These are phyloP conservation scores for Neurospora sp. DNA, from an alignment of 495 filamentous ascomycete species.

Conservation along the genomic window DNA sequence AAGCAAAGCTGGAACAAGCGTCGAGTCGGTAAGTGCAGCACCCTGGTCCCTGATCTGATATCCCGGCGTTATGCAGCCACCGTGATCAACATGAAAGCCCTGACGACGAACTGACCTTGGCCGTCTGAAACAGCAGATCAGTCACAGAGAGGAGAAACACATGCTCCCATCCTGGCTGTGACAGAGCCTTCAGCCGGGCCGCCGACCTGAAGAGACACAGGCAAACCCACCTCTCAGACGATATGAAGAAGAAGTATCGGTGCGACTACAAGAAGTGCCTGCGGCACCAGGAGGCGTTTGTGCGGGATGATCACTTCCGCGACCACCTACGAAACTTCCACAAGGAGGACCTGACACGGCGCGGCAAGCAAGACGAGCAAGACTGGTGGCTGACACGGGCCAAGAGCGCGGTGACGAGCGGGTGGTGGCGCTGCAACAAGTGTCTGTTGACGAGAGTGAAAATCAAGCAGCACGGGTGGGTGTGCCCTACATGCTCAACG, in stretches of 20 bases:
- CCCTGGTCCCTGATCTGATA: not conserved
- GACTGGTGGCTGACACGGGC: conserved; percentile 13
- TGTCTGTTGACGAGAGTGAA: conserved; percentile 30
- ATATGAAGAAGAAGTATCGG: conserved; percentile 25
- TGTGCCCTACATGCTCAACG: conserved; percentile 30
- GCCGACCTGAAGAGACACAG: conserved; percentile 40
- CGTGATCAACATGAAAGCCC: not conserved
- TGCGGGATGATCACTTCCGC: conserved; percentile 35
- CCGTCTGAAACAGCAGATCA: not conserved
- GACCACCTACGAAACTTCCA: conserved; percentile 42
- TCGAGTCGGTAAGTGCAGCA: not conserved
- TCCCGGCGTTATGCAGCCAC: not conserved
- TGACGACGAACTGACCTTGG: not conserved
- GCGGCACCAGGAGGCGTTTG: conserved; percentile 28
- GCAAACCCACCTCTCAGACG: conserved; percentile 24
- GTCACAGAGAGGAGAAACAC: conserved; percentile 2
- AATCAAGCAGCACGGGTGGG: conserved; percentile 23
- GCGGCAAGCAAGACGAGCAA: conserved; percentile 10
- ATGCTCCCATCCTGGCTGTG: conserved; percentile 24
- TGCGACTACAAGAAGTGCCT: conserved; percentile 34
- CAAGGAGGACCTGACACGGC: conserved; percentile 36
- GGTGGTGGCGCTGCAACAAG: conserved; percentile 39
- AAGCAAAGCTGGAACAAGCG: not conserved
- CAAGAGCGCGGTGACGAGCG: conserved; percentile 11
- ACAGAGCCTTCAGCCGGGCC: conserved; percentile 28